Conservation (phyloP, 805 yeast genomes). For the Saccharomycopsis microspora region DNA sequence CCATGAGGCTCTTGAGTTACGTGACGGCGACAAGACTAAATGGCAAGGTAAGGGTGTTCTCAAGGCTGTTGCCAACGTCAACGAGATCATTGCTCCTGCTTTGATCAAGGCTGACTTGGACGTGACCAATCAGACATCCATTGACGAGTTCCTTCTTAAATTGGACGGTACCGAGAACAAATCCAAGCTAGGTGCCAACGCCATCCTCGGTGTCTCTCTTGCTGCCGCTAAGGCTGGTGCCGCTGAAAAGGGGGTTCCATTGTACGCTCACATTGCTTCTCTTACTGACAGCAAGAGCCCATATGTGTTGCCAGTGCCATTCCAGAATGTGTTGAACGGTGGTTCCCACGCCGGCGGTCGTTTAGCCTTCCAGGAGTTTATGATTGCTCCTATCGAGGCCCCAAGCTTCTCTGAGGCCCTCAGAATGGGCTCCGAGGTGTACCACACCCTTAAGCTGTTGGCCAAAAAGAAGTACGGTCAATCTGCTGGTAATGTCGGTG, state of each 20-base stretch:
- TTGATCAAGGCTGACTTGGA: slow-evolving; percentile 69
- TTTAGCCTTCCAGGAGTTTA: slow-evolving; percentile 98
- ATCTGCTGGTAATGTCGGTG: slow-evolving; percentile 99
- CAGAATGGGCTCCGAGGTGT: slow-evolving; percentile 95
- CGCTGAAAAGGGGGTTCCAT: slow-evolving; percentile 87
- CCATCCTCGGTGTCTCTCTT: slow-evolving; percentile 94
- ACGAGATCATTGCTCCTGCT: slow-evolving; percentile 91
- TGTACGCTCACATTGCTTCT: slow-evolving; percentile 84
- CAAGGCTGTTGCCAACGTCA: slow-evolving; percentile 95
- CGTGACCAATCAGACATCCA: slow-evolving; percentile 74
- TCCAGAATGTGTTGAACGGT: slow-evolving; percentile 98
- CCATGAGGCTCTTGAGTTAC: slow-evolving; percentile 96
- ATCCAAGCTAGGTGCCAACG: slow-evolving; percentile 96
- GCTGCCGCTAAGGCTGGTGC: slow-evolving; percentile 98
- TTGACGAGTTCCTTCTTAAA: slow-evolving; percentile 74
- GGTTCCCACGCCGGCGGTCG: slow-evolving; percentile 99
- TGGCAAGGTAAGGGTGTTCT: slow-evolving; percentile 99
- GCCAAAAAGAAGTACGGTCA: slow-evolving; percentile 95
- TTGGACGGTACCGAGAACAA: slow-evolving; percentile 98
- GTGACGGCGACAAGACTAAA: slow-evolving; percentile 95
- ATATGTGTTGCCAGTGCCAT: slow-evolving; percentile 95
- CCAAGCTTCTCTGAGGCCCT: slow-evolving; percentile 86
- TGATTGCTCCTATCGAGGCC: slow-evolving; percentile 95
- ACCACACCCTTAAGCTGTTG: slow-evolving; percentile 89
- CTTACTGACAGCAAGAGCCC: slow-evolving; percentile 58